Evolutionary conservation across 805 yeast genomes (phyloP), one percentile per base, ranked within the genome.

Genomic region (Jamesozyma piceae): DNA sequence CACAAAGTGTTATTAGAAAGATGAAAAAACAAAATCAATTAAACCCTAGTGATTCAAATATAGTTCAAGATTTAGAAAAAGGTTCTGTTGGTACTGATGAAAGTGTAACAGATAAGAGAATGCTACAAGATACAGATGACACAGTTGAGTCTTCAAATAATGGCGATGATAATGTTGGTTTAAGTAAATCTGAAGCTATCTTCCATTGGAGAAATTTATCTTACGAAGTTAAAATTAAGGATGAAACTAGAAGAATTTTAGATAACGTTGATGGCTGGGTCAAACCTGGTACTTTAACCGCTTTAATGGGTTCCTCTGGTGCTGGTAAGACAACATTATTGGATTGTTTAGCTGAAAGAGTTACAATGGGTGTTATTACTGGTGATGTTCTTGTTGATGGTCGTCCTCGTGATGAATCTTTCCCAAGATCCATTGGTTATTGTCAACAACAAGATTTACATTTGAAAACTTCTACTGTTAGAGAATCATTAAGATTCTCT

Each of bases 131-230:
- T 30, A 44, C 57, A 11, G 53, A 47, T 13, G 37, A 47, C 13
- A 20, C 47, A 15, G n/a, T n/a, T n/a, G 41, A 49, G 9, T n/a
- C n/a, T n/a, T 32, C 30, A 15, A 30, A 37, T n/a, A 24, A 41
- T 15, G 34, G 19, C n/a, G 38, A 38, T 21, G 35, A 37, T 11
- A 29, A 37, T 17, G 26, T 62, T 17, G 54, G 63, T 35, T 51
- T 63, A 31, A 55, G 56, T 28, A 53, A 50, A 43, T 58, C 59
- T 41, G 64, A 62, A 18, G 78, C 77, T 41, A 75, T 80, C 33
- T 82, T 82, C 72, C 85, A 79, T 57, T 83, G 94, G 94, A 74
- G 75, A 62, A 74, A 83, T 55, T 77, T 83, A 35, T 74, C 80
- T 54, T 83, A 82, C 57, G 82, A 78, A 48, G 78, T 83, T 44